Conservation (phyloP, 148 eudicot genomes). For the Rhododendron kiyosumense region DNA sequence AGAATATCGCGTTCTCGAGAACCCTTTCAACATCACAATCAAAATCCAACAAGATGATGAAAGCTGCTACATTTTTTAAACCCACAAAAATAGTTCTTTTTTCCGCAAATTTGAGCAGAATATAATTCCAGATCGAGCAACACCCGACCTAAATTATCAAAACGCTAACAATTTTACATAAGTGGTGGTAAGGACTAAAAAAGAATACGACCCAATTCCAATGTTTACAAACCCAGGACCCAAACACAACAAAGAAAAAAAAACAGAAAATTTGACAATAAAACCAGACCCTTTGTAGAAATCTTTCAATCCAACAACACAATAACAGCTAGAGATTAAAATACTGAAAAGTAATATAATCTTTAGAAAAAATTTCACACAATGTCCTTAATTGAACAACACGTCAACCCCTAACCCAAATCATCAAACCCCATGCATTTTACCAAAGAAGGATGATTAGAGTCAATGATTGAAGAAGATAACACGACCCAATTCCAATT, state of each 20-base stretch:
- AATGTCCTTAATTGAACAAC: background rate
- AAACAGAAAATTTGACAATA: background rate
- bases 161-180: background rate
- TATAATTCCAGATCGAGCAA: background rate
- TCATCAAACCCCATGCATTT: background rate
- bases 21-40: background rate
- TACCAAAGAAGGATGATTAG: background rate
- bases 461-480: background rate
- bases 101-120: background rate
- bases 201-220: background rate
- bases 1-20: background rate
- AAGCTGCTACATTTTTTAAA: background rate
- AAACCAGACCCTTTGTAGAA: background rate
- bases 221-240: background rate
- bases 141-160: background rate
- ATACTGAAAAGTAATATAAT: background rate
- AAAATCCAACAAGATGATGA: background rate
- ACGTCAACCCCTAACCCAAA: background rate
- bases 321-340: background rate
- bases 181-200: background rate
- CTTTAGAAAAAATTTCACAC: background rate
- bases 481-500: background rate
- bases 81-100: background rate
- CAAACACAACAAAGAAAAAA: background rate
- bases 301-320: background rate